These are phyloP conservation scores for Penicillium sp. DNA, from an alignment of 2,329 filamentous ascomycete genomes.

Conservation along the genomic window DNA sequence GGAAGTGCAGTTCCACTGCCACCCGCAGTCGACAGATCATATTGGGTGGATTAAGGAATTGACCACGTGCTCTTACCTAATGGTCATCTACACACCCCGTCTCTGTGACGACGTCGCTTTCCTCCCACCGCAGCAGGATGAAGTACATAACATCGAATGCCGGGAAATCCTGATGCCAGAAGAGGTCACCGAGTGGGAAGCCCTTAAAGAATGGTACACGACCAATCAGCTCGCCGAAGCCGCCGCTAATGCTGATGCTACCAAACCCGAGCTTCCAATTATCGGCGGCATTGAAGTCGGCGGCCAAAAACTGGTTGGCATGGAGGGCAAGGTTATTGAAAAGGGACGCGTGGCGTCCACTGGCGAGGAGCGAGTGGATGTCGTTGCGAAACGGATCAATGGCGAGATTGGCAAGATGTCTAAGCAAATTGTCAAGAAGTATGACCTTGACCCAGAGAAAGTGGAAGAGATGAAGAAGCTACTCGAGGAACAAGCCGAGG, in stretches of 20 bases:
- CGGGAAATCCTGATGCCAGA: conserved; percentile 67
- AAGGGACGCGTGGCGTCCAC: conserved; percentile 59
- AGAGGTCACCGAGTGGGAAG: conserved; percentile 52
- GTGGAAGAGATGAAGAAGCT: conserved; percentile 70
- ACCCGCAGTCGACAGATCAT: conserved; percentile 71
- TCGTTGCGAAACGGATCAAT: conserved; percentile 60
- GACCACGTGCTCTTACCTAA: conserved; percentile 86
- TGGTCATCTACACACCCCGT: conserved; percentile 87
- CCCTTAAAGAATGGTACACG: conserved; percentile 36
- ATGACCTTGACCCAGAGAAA: conserved; percentile 66
- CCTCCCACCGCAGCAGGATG: conserved; percentile 74
- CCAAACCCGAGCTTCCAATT: conserved; percentile 38
- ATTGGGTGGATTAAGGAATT: conserved; percentile 95
- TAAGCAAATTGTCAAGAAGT: conserved; percentile 67
- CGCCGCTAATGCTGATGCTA: conserved; percentile 12
- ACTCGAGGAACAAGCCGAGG: conserved; percentile 68
- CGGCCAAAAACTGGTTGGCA: conserved; percentile 57
- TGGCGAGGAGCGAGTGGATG: conserved; percentile 49
- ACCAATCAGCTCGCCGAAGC: conserved; percentile 37
- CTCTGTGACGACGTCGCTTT: conserved; percentile 88
- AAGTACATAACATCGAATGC: conserved; percentile 76
- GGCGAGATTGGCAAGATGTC: conserved; percentile 63
- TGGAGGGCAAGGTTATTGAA: conserved; percentile 59
- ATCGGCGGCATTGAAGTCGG: conserved; percentile 64
- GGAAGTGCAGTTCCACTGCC: conserved; percentile 78